A percentile compares a stretch with the other conserved stretches of the same genome.
Evolutionary conservation across 2,329 filamentous ascomycete species (phyloP).

Genomic region (Kalaharituber pfeilii): DNA sequence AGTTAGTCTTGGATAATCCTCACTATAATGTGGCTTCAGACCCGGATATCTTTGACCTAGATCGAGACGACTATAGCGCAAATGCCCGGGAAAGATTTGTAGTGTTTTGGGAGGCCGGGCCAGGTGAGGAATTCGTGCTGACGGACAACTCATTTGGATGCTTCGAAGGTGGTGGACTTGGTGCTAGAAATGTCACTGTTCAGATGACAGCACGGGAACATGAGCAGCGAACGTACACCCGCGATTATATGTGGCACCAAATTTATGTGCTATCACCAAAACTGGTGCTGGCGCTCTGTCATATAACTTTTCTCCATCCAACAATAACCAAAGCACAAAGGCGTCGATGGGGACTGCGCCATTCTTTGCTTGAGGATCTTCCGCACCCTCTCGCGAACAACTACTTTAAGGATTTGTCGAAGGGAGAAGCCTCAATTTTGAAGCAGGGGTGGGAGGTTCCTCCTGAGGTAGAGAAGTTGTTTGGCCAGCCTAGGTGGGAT

Average conservation of each 20-base stretch:
- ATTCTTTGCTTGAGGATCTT: slow-evolving; percentile 21
- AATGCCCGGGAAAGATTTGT: slow-evolving; percentile 23
- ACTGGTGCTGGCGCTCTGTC: slow-evolving; percentile 22
- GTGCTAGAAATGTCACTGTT: slow-evolving; percentile 21
- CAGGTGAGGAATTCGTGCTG: slow-evolving; percentile 23
- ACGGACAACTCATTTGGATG: slow-evolving; percentile 24
- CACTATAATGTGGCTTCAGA: slow-evolving; percentile 20
- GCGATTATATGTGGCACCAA: slow-evolving; percentile 24
- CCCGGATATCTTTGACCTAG: slow-evolving; percentile 21
- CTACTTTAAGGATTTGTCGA: slow-evolving; percentile 23
- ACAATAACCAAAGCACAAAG: slow-evolving; percentile 20
- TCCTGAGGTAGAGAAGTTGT: slow-evolving; percentile 20
- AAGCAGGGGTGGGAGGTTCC: slow-evolving; percentile 22
- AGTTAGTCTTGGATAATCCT: slow-evolving; percentile 18
- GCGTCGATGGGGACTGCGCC: slow-evolving; percentile 22
- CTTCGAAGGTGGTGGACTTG: slow-evolving; percentile 23
- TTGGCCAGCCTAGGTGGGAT: slow-evolving; percentile 6
- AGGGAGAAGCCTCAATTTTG: slow-evolving; percentile 20
- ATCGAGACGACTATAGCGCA: slow-evolving; percentile 22
- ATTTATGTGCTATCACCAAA: slow-evolving; percentile 24
- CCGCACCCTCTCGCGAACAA: slow-evolving; percentile 21
- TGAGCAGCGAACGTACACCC: slow-evolving; percentile 22
- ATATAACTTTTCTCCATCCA: slow-evolving; percentile 22
- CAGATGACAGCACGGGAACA: slow-evolving; percentile 20
- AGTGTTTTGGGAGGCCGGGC: slow-evolving; percentile 23